Evolutionary conservation across 2,329 filamentous ascomycete species (phyloP), one percentile per base, ranked within the genome.

Genomic region (Talaromyces atroroseus): DNA sequence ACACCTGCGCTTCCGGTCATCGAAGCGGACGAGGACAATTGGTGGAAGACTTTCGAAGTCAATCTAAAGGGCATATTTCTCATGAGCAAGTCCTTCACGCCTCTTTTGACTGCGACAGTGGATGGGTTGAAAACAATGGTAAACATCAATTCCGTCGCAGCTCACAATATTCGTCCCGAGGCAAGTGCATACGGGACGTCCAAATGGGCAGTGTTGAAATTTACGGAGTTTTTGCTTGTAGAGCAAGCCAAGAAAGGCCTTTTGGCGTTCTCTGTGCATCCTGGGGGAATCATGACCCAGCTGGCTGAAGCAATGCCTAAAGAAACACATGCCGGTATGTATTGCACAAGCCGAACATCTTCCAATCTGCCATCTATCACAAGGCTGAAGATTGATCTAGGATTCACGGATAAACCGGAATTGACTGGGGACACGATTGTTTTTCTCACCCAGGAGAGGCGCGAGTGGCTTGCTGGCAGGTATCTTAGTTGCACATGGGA

Each of bases 1-100:
- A 67, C 68, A 2, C 61, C 44, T 5, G 56, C 55, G 23, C 59
- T 52, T 0, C 64, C 66, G 0, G 51, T 78, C 11, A 57, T 58
- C 2, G 70, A 75, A 1, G 62, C 65, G 1, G 66, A 77, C 26
- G 68, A 71, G 3, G 61, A 61, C 5, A 62, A 64, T 2, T 78
- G 70, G 69, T 77, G 72, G 73, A 64, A 71, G n/a, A 72, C 71
- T 0, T 76, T 72, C 63, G 72, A 77, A 49, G 69, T 80, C 45
- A 83, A 82, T 61, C 48, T 81, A 11, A 70, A 72, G 18, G 81
- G 79, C 0, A 65, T 72, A 0, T 80, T 76, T 62, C 66, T 80
- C 2, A 62, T 77, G 10, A 65, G 72, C 5, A 71, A 74, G 18
- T 69, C 74, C 0, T 78, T 81, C 48, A 60, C 81, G 10, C 77